Base-by-base conservation (phyloP, 352 stramenopile genomes). In the Globisporangium irregulare region DNA sequence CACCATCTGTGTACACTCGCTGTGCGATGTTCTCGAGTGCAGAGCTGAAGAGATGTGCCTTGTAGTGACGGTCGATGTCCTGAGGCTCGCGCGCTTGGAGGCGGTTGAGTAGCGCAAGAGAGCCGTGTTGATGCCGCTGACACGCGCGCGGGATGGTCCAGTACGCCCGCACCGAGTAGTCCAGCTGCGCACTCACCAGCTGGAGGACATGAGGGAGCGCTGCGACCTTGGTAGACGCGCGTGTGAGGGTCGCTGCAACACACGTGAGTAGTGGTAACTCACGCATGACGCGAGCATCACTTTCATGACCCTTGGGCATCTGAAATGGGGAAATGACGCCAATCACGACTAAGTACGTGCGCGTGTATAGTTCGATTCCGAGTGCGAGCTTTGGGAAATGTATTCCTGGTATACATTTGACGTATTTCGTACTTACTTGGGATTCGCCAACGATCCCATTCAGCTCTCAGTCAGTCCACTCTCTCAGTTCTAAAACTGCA, bases 101-200 rank as follows among this genome's bases (percentile, higher is more conserved):
- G 18, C 54, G 54, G 27, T 59, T 29, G 18, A 59, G 54, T 18
- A 59, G 27, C 27, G 15, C 54, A 18, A 38, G 15, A 1, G 54
- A 25, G 10, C 6, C 1, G 9, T 27, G 54, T 20, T 3, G 18
- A 29, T 29, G 27, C 7, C 32, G 54, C 18, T 59, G 15, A 9
- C 54, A 59, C 24, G 54, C 54, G 18, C 54, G 54, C 54, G 54
- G 54, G 15, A 59, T 59, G 54, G 7, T 38, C 54, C 54, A 59
- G 54, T 43, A 27, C 54, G 27, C 54, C 8, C 27, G 54, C 4
- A 18, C 15, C 27, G 54, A 20, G 27, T 59, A 36, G 54, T 59
- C 54, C 27, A 59, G 54, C 15, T 43, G 27, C 15, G 38, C 54
- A 1, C 54, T 59, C 54, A 59, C 15, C 1, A 20, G 54, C 2